Evolutionary conservation across 306 rosid species (phyloP).

Genomic region (Herpetospermum pedunculosum): DNA sequence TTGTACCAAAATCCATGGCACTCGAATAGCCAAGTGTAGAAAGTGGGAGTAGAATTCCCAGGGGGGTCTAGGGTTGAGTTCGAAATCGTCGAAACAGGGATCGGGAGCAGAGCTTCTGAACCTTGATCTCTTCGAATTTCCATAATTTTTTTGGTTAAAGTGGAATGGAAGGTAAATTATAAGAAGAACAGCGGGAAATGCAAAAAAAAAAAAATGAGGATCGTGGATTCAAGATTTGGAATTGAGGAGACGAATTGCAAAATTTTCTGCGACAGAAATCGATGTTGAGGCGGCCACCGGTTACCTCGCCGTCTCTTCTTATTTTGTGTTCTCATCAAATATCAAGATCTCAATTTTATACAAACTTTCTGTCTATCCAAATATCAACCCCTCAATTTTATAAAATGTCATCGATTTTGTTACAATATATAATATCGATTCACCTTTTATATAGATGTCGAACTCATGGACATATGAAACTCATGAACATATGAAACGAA

Average conservation of each 20-base stretch:
- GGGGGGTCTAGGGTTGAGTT: conserved; percentile 12
- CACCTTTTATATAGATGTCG: no score
- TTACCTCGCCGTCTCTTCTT: not conserved
- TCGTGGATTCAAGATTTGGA: not conserved
- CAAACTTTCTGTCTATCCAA: no score
- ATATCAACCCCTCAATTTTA: no score
- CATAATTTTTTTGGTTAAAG: conserved; percentile 10
- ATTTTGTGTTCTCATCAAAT: no score
- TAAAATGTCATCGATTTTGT: no score
- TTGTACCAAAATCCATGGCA: conserved; percentile 65
- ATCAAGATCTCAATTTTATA: no score
- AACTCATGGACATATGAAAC: no score
- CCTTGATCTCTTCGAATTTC: conserved; percentile 19
- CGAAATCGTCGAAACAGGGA: conserved; percentile 15
- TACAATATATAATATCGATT: no score
- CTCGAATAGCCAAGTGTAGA: conserved; percentile 36
- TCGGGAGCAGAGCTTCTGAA: conserved; percentile 27
- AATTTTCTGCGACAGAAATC: not conserved
- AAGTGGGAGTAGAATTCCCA: conserved; percentile 19
- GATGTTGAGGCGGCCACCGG: not conserved
- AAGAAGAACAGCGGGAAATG: not conserved
- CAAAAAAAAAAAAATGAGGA: not conserved
- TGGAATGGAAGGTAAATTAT: not conserved
- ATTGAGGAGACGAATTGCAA: not conserved
- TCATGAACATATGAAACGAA: no score